These are phyloP conservation scores for Zasmidium angulare DNA, from an alignment of 2,329 filamentous ascomycete species.

Conservation along the genomic window DNA sequence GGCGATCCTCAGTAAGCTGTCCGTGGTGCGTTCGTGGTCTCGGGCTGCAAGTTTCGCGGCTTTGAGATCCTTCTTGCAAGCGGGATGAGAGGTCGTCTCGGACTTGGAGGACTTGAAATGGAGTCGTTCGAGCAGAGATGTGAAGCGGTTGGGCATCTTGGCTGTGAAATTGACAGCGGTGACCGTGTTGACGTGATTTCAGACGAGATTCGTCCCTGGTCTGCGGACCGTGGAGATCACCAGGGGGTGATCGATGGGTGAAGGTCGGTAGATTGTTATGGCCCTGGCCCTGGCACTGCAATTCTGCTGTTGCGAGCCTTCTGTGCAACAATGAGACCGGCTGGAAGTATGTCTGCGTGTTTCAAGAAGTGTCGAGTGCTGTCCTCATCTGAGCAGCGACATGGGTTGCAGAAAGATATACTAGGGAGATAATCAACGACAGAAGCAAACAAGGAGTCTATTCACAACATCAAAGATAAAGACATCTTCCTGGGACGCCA, in stretches of 20 bases:
- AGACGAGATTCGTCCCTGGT: too few relatives aligned
- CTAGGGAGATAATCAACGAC: too few relatives aligned
- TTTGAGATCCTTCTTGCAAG: not conserved
- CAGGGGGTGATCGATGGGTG: not conserved
- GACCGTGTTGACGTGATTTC: not conserved
- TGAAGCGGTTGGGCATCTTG: not conserved
- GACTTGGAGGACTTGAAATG: not conserved
- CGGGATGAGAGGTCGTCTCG: not conserved
- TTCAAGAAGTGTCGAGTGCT: too few relatives aligned
- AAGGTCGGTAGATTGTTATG: not conserved
- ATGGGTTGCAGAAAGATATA: too few relatives aligned
- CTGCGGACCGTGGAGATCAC: not conserved
- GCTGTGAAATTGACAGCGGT: not conserved
- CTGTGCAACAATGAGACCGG: too few relatives aligned
- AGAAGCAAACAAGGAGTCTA: too few relatives aligned
- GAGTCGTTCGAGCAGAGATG: not conserved
- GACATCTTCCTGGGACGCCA: too few relatives aligned
- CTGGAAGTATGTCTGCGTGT: too few relatives aligned
- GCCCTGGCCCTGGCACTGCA: too few relatives aligned
- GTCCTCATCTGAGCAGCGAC: too few relatives aligned
- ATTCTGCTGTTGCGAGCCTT: too few relatives aligned
- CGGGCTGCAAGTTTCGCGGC: conserved; percentile 10
- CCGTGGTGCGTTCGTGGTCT: conserved; percentile 16
- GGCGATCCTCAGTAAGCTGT: conserved; percentile 19
- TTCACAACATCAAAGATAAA: too few relatives aligned